phyloP scores from a whole-genome alignment of 805 yeast genomes.

The Sugiyamaella chiloensis region DNA sequence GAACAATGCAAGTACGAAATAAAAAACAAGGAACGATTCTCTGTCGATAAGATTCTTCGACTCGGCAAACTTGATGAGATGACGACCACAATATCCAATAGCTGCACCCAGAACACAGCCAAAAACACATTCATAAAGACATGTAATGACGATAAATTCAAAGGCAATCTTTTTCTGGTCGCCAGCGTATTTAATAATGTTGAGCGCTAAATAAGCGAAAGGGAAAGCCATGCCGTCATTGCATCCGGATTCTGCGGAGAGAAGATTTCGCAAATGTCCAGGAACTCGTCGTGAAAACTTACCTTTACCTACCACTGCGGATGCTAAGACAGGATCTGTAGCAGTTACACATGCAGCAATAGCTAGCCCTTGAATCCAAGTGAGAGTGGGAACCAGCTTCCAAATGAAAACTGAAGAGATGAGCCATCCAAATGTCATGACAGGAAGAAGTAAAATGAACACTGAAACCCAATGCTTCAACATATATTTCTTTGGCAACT shows the following conservation, averaged over 20 bases:
- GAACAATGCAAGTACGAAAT: slow-evolving; percentile 73
- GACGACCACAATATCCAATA: slow-evolving; percentile 69
- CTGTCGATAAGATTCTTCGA: slow-evolving; percentile 67
- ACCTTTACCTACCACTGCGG: slow-evolving; percentile 93
- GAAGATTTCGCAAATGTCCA: slow-evolving; percentile 80
- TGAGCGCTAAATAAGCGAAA: slow-evolving; percentile 66
- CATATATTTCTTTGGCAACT: slow-evolving; percentile 87
- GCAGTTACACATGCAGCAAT: slow-evolving; percentile 90
- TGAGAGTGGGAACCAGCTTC: slow-evolving; percentile 68
- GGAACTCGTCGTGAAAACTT: slow-evolving; percentile 88
- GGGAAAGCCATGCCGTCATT: slow-evolving; percentile 98
- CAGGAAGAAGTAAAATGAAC: slow-evolving; percentile 69
- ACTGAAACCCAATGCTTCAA: slow-evolving; percentile 78
- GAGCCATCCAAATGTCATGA: slow-evolving; percentile 89
- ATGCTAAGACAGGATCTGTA: slow-evolving; percentile 92
- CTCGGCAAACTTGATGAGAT: slow-evolving; percentile 73
- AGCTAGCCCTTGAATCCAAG: slow-evolving; percentile 67
- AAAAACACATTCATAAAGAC: slow-evolving; percentile 76
- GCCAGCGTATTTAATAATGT: slow-evolving; percentile 63
- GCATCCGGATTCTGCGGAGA: slow-evolving; percentile 85
- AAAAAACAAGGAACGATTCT: slow-evolving; percentile 83
- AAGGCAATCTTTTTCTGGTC: slow-evolving; percentile 65
- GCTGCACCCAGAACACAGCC: slow-evolving; percentile 72
- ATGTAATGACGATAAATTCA: slow-evolving; percentile 75
- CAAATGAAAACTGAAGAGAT: slow-evolving; percentile 76